A percentile compares a stretch with the other conserved stretches of the same genome.
Evolutionary conservation across 2,329 filamentous ascomycete genomes (phyloP).

Genomic region (Colletotrichum sansevieriae): DNA sequence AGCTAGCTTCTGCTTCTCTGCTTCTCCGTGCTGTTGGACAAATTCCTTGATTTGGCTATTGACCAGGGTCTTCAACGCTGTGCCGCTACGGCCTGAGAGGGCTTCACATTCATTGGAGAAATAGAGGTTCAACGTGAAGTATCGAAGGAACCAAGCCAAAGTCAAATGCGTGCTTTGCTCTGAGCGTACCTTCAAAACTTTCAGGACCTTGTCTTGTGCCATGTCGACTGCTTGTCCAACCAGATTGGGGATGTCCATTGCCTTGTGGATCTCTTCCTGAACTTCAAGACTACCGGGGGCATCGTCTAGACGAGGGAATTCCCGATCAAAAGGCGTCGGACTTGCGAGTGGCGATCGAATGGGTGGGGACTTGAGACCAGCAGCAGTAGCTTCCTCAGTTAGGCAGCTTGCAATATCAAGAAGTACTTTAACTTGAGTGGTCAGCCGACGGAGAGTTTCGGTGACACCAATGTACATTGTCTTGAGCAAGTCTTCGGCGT

Average conservation of each 20-base stretch:
- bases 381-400: slow-evolving; percentile 55
- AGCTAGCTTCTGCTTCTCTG: slow-evolving; percentile 80
- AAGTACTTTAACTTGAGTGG: slow-evolving; percentile 93
- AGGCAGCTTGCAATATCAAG: slow-evolving; percentile 90
- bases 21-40: slow-evolving; percentile 77
- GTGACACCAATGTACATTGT: slow-evolving; percentile 90
- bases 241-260: slow-evolving; percentile 82
- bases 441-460: slow-evolving; percentile 86
- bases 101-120: slow-evolving; percentile 91
- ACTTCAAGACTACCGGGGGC: slow-evolving; percentile 58
- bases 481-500: slow-evolving; percentile 85
- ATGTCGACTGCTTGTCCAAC: slow-evolving; percentile 85
- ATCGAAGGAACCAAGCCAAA: slow-evolving; percentile 79
- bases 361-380: slow-evolving; percentile 61
- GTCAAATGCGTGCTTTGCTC: slow-evolving; percentile 79
- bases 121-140: slow-evolving; percentile 84
- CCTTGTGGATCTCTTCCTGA: slow-evolving; percentile 82
- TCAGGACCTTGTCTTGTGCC: slow-evolving; percentile 81
- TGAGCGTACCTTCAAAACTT: slow-evolving; percentile 80
- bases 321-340: slow-evolving; percentile 50
- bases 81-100: slow-evolving; percentile 83
- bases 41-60: slow-evolving; percentile 87
- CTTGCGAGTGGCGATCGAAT: slow-evolving; percentile 67
- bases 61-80: slow-evolving; percentile 81
- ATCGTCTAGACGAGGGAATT: slow-evolving; percentile 28